Evolutionary conservation across 768 basidiomycete species (phyloP).

Genomic region (Tricholoma saponaceum): DNA sequence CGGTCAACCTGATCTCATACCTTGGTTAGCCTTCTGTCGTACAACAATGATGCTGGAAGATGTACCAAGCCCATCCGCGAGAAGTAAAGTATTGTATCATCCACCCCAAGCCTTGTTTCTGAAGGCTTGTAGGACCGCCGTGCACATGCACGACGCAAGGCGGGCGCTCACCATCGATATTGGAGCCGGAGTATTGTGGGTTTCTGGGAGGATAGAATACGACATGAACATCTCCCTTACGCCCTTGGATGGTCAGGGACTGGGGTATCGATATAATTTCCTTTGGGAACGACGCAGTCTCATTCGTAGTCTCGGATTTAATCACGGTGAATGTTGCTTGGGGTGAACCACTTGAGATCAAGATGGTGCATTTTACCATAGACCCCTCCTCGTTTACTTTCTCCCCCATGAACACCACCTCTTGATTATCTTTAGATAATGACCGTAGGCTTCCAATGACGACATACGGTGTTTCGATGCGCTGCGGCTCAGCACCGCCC

Average conservation of each 20-base stretch:
- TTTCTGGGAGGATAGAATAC: constrained; percentile 69
- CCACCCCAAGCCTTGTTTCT: constrained; percentile 47
- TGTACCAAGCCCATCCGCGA: constrained; percentile 70
- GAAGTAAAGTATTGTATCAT: constrained; percentile 63
- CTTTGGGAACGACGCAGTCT: constrained; percentile 19
- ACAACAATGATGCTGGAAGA: not conserved
- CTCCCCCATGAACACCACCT: constrained; percentile 41
- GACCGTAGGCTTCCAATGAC: constrained; percentile 31
- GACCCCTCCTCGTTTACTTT: constrained; percentile 33
- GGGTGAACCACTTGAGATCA: constrained; percentile 13
- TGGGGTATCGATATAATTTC: constrained; percentile 44
- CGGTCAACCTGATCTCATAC: constrained; percentile 50
- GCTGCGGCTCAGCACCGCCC: constrained; percentile 20
- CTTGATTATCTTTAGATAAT: constrained; percentile 23
- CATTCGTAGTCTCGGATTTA: constrained; percentile 10
- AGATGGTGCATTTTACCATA: constrained; percentile 34
- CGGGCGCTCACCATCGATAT: constrained; percentile 49
- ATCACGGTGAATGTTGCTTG: constrained; percentile 16
- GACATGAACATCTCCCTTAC: constrained; percentile 46
- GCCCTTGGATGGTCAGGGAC: constrained; percentile 33
- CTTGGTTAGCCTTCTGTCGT: not conserved
- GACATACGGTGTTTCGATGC: constrained; percentile 40
- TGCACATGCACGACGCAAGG: constrained; percentile 65
- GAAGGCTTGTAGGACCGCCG: constrained; percentile 63
- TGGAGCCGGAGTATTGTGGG: constrained; percentile 49